phyloP scores from a whole-genome alignment of 2,329 filamentous ascomycete species.

The Ceratocystis destructans region DNA sequence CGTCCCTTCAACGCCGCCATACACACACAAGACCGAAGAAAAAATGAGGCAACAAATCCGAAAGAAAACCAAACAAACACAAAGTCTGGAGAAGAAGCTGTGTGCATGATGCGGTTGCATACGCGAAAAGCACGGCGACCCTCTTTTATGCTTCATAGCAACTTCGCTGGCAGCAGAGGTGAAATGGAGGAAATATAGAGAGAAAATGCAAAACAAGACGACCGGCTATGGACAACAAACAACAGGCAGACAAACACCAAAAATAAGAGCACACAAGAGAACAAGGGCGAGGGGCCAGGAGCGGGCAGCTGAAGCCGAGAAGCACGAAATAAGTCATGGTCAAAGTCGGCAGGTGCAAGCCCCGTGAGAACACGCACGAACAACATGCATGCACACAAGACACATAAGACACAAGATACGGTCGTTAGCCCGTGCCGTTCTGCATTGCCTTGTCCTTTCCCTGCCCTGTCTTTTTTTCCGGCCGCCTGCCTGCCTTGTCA shows the following conservation, averaged over 20 bases:
- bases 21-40: not conserved
- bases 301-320: no score
- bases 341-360: no score
- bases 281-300: no score
- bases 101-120: not conserved
- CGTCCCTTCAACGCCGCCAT: no score
- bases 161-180: not conserved
- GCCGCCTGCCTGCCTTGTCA: not conserved
- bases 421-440: not conserved
- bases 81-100: not conserved
- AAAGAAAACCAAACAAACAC: not conserved
- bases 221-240: not conserved
- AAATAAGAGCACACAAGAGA: no score
- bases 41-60: not conserved
- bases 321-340: no score
- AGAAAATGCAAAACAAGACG: not conserved
- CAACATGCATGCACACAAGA: not conserved
- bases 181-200: no score
- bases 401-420: not conserved
- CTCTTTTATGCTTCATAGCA: not conserved
- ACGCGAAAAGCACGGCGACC: slow-evolving; percentile 1
- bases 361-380: not conserved
- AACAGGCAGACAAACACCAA: not conserved
- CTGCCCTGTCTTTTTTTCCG: not conserved
- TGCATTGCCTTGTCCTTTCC: no score